phyloP scores from a whole-genome alignment of 805 yeast genomes.

The Yarrowia keelungensis region DNA sequence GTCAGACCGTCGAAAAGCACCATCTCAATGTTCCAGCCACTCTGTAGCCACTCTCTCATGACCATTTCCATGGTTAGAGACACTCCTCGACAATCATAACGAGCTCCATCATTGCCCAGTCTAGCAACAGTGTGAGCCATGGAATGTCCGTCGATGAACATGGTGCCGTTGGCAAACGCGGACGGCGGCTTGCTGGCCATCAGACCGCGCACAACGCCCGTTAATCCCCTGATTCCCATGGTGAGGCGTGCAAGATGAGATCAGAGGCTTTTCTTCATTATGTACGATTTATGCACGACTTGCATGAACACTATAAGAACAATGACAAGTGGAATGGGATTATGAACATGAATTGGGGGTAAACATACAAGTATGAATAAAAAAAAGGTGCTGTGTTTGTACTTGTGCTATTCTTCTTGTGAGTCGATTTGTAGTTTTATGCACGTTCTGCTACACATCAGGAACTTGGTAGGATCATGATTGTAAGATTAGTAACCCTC shows the following conservation, averaged over 20 bases:
- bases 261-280: too few species aligned
- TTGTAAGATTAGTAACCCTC: too few species aligned
- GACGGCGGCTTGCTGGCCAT: background rate
- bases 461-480: too few species aligned
- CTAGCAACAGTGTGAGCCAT: background rate
- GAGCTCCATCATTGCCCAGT: background rate
- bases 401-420: too few species aligned
- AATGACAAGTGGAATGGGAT: too few species aligned
- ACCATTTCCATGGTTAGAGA: background rate
- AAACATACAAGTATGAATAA: too few species aligned
- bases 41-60: background rate
- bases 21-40: constrained; percentile 10
- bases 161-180: constrained; percentile 10
- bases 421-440: too few species aligned
- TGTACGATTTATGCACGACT: too few species aligned
- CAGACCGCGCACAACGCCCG: background rate
- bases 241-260: background rate
- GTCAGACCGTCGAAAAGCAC: constrained; percentile 16
- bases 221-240: background rate
- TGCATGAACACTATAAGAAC: too few species aligned
- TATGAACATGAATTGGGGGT: too few species aligned
- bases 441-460: too few species aligned
- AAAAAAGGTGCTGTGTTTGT: too few species aligned
- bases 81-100: constrained; percentile 6
- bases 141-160: constrained; percentile 25